Evolutionary conservation across 768 basidiomycete species (phyloP).

Genomic region (Kwoniella mangroviensis): DNA sequence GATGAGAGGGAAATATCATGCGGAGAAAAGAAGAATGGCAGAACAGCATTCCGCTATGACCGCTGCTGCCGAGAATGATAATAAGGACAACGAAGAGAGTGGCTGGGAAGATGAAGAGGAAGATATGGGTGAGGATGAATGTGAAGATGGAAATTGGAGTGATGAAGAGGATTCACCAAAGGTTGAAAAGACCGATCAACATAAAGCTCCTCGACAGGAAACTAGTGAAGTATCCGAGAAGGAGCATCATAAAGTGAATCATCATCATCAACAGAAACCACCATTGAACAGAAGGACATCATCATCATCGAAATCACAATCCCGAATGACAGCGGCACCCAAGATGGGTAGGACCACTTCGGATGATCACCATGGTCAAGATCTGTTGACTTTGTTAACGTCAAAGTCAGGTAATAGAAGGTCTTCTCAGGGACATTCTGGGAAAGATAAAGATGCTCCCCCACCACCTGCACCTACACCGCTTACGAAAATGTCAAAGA

Average conservation of each 20-base stretch:
- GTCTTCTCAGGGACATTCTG: constrained; percentile 9
- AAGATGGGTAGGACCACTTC: constrained; percentile 2
- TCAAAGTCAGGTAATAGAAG: constrained; percentile 7
- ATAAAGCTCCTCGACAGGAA: constrained; percentile 19
- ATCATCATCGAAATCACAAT: constrained; percentile 11
- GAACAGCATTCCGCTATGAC: constrained; percentile 39
- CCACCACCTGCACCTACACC: constrained; percentile 50
- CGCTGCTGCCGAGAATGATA: constrained; percentile 35
- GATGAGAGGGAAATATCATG: constrained; percentile 51
- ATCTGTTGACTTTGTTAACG: constrained; percentile 28
- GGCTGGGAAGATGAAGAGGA: constrained; percentile 53
- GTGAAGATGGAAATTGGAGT: constrained; percentile 33
- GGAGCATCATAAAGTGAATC: constrained; percentile 4
- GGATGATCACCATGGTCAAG: constrained; percentile 22
- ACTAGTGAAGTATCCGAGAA: constrained; percentile 23
- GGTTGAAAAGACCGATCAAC: constrained; percentile 15
- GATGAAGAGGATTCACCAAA: constrained; percentile 34
- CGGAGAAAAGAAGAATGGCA: constrained; percentile 53
- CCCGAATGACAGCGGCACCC: neutral
- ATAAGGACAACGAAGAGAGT: constrained; percentile 48
- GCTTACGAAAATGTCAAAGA: constrained; percentile 44
- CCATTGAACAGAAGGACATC: constrained; percentile 7
- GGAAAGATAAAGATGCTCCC: constrained; percentile 19
- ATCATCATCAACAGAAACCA: neutral
- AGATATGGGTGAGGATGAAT: constrained; percentile 38